These are phyloP conservation scores for Globisporangium mamillatum DNA, from an alignment of 352 stramenopile species.

Conservation along the genomic window DNA sequence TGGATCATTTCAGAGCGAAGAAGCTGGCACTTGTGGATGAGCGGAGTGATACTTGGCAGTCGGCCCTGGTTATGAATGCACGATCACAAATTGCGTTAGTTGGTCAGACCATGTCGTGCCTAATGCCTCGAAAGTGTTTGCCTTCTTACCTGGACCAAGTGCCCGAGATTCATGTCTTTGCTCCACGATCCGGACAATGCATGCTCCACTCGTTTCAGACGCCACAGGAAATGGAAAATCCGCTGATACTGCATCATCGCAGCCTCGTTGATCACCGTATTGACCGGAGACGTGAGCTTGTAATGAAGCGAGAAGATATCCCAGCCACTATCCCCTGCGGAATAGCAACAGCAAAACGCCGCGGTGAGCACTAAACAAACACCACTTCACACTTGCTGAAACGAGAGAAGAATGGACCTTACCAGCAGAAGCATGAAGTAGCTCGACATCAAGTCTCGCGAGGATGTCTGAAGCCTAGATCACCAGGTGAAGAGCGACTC, in stretches of 20 bases:
- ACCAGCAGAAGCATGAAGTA: constrained; percentile 81
- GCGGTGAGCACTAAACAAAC: not conserved
- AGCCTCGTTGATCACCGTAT: constrained; percentile 85
- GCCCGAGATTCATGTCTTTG: constrained; percentile 94
- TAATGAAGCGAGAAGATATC: constrained; percentile 94
- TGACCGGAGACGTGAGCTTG: constrained; percentile 81
- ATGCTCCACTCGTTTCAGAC: constrained; percentile 88
- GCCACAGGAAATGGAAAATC: constrained; percentile 91
- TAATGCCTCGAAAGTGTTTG: not conserved
- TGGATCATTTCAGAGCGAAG: constrained; percentile 97
- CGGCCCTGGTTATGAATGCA: constrained; percentile 36
- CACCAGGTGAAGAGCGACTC: not conserved
- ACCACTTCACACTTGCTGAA: not conserved
- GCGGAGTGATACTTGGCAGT: constrained; percentile 46
- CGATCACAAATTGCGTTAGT: constrained; percentile 15
- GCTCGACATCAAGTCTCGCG: constrained; percentile 89
- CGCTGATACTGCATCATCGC: constrained; percentile 87
- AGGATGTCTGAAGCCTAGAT: constrained; percentile 86
- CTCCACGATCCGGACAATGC: constrained; percentile 96
- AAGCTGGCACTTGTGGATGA: constrained; percentile 94
- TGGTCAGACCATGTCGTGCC: not conserved
- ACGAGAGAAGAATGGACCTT: not conserved
- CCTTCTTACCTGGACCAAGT: constrained; percentile 83
- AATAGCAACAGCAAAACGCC: not conserved
- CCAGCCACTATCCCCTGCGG: constrained; percentile 88